These are phyloP conservation scores for Clarireedia sp. DNA, from an alignment of 2,329 filamentous ascomycete species.

Conservation along the genomic window DNA sequence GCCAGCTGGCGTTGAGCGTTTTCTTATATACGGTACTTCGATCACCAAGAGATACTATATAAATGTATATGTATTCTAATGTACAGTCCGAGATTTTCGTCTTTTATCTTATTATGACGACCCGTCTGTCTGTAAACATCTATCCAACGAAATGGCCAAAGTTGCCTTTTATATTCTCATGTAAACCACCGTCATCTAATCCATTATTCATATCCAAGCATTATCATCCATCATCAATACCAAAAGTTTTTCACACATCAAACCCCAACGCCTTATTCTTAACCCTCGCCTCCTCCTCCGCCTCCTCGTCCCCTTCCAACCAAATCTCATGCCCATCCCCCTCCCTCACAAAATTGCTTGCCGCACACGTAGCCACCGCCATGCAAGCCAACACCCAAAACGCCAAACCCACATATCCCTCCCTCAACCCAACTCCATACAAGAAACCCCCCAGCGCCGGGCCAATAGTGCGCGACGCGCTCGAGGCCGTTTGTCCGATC, in stretches of 20 bases:
- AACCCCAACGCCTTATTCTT: conserved; percentile 17
- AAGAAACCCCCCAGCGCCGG: conserved; percentile 52
- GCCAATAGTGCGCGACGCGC: conserved; percentile 50
- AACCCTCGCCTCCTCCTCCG: conserved; percentile 25
- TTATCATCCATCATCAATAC: neutral
- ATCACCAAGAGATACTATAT: no score
- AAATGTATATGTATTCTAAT: no score
- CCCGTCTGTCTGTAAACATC: no score
- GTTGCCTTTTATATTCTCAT: no score
- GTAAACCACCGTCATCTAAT: neutral
- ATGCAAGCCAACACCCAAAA: conserved; percentile 42
- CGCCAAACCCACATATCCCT: conserved; percentile 44
- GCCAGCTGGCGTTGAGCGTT: no score
- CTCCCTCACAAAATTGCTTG: conserved; percentile 49
- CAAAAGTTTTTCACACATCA: neutral
- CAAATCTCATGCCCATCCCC: conserved; percentile 59
- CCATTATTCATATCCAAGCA: neutral
- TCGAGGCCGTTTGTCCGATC: conserved; percentile 50
- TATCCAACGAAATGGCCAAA: no score
- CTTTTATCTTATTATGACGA: no score
- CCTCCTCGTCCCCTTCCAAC: conserved; percentile 52
- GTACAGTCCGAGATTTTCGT: no score
- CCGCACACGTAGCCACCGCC: conserved; percentile 40
- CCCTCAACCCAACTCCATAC: conserved; percentile 50
- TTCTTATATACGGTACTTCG: no score